These are phyloP conservation scores for Cordyceps tenuipes DNA, from an alignment of 2,329 filamentous ascomycete genomes.

Conservation along the genomic window DNA sequence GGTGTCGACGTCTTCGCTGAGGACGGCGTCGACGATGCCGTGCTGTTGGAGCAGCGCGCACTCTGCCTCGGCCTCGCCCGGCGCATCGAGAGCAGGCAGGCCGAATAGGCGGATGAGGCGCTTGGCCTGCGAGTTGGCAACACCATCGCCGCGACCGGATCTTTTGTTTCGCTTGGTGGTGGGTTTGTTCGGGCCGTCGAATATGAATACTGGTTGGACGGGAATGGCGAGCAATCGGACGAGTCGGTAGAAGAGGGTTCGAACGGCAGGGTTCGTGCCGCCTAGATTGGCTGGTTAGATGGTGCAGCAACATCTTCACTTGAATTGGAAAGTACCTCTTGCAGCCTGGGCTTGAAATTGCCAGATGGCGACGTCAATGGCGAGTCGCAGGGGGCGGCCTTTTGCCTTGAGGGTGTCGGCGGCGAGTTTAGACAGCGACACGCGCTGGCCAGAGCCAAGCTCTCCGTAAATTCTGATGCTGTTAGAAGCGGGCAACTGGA, in stretches of 20 bases:
- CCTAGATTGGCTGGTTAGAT: conserved; percentile 35
- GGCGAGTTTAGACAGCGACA: conserved; percentile 76
- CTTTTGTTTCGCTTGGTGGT: conserved; percentile 81
- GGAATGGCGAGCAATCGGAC: conserved; percentile 66
- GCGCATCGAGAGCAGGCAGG: conserved; percentile 76
- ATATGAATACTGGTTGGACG: conserved; percentile 84
- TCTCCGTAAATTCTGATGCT: conserved; percentile 72
- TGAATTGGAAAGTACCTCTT: conserved; percentile 40
- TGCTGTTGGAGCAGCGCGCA: conserved; percentile 77
- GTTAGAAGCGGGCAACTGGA: conserved; percentile 4
- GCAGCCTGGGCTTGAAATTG: conserved; percentile 87
- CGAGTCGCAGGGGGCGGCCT: conserved; percentile 69
- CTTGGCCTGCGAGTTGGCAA: conserved; percentile 71
- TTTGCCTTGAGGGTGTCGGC: conserved; percentile 65
- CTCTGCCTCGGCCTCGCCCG: conserved; percentile 92
- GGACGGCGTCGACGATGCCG: conserved; percentile 82
- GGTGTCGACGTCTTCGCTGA: conserved; percentile 95
- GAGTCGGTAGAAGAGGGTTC: conserved; percentile 88
- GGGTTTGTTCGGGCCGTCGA: conserved; percentile 80
- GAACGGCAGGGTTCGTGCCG: conserved; percentile 79
- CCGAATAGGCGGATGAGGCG: conserved; percentile 77
- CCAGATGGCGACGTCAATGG: conserved; percentile 95
- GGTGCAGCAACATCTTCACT: background rate
- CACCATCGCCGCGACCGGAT: conserved; percentile 54
- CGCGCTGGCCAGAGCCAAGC: conserved; percentile 69